Base-by-base conservation (phyloP, 2,329 filamentous ascomycete genomes). In the Allantophomopsis lycopodina region DNA sequence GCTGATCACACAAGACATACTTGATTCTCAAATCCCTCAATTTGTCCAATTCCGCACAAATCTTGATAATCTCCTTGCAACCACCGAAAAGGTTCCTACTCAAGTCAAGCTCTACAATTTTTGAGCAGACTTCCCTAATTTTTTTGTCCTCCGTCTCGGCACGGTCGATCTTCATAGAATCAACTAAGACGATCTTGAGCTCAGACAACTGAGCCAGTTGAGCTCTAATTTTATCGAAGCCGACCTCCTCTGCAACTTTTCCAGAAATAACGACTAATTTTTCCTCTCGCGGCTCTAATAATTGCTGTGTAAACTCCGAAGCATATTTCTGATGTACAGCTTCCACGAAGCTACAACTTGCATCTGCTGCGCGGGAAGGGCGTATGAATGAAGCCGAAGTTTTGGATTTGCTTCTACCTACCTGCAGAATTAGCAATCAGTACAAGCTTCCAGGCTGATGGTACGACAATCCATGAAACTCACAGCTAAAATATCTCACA, bases 181-280 rank as follows among this genome's bases (percentile, higher is more conserved):
- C 88, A 7, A 98, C 66, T 32, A 96, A 75, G 37, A 93, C 78
- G 40, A 88, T 78, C 48, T 72, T 79, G 43, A 96, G 69, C 50
- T 91, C 83, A 40, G 79, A 66, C 23, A 96, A 66, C 53, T 81
- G 68, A 49, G 87, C 81, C 52, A 93, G 78, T 59, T 88, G 76
- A 48, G 72, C 72, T 34, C 82, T 76, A 48, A 95, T 85, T 66
- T 95, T 95, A 49, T 94, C 87, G 50, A 96, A 96, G 21, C 91
- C 91, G 28, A 96, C 76, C 61, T 96, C 89, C 61, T 96, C 83
- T 5, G 85, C 89, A 14, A 88, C 73, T 60, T 96, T 96, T 31
- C 71, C 83, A 62, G 66, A 94, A 69, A 68, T 80, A 40, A 68
- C 62, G 45, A 94, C 81, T 37, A 74, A 66, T 37, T 68, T 66